phyloP scores from a whole-genome alignment of 768 basidiomycete genomes.

The Hirschioporus abietinus region DNA sequence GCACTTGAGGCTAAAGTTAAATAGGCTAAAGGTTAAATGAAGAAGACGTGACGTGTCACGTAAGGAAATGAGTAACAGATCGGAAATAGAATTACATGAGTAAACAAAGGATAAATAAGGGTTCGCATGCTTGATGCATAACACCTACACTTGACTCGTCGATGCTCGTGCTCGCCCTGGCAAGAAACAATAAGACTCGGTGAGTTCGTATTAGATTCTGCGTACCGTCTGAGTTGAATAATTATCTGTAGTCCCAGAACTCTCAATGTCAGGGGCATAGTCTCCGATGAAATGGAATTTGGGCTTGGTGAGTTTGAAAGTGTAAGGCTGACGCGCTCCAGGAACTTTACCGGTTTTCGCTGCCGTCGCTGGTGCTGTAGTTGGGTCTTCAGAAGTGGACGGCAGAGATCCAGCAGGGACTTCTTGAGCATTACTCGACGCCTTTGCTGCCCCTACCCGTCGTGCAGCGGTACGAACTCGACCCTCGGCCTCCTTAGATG shows the following conservation, averaged over 20 bases:
- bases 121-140: too few relatives aligned
- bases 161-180: slow-evolving; percentile 32
- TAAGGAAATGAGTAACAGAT: too few relatives aligned
- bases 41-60: too few relatives aligned
- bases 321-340: slow-evolving; percentile 14
- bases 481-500: slow-evolving; percentile 29
- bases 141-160: slow-evolving; percentile 24
- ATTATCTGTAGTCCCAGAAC: slow-evolving; percentile 30
- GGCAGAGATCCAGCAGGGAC: too few relatives aligned
- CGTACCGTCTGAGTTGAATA: slow-evolving; percentile 33
- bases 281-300: slow-evolving; percentile 32
- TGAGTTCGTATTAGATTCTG: not conserved
- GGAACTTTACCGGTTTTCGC: not conserved
- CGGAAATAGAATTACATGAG: too few relatives aligned
- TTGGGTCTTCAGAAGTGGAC: slow-evolving; percentile 5
- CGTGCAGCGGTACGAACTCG: slow-evolving; percentile 21
- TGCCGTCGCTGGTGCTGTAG: not conserved
- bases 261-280: slow-evolving; percentile 20
- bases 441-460: too few relatives aligned
- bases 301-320: slow-evolving; percentile 25
- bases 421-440: too few relatives aligned
- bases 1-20: too few relatives aligned
- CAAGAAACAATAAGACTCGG: slow-evolving; percentile 1
- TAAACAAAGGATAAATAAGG: too few relatives aligned
- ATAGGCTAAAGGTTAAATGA: too few relatives aligned